phyloP scores from a whole-genome alignment of 768 basidiomycete species.

The Scleroderma bovista region DNA sequence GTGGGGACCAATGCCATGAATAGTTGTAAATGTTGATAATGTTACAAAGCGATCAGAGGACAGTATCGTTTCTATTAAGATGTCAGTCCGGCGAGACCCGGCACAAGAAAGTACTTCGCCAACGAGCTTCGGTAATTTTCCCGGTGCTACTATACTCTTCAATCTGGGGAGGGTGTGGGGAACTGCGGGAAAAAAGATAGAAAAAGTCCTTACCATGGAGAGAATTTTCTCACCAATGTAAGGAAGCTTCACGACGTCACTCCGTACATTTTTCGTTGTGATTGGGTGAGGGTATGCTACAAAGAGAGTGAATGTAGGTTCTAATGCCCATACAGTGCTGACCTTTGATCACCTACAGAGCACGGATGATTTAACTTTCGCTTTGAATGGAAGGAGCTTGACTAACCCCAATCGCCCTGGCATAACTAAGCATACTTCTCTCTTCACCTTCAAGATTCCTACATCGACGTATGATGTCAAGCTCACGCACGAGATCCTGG shows the following conservation, averaged over 20 bases:
- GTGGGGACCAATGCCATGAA: conserved; percentile 73
- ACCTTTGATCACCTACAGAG: conserved; percentile 45
- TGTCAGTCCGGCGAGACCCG: neutral
- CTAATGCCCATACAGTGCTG: neutral
- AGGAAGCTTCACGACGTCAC: conserved; percentile 40
- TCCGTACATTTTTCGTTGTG: conserved; percentile 30
- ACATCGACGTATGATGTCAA: conserved; percentile 51
- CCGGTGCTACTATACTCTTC: conserved; percentile 55
- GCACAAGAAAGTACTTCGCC: conserved; percentile 20
- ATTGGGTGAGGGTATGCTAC: conserved; percentile 47
- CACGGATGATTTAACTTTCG: conserved; percentile 1
- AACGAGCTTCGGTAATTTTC: conserved; percentile 53
- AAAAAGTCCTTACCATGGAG: conserved; percentile 36
- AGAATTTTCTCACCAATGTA: conserved; percentile 46
- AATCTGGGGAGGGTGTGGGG: conserved; percentile 36
- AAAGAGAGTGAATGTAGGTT: neutral
- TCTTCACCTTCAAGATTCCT: conserved; percentile 64
- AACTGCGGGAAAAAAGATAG: neutral
- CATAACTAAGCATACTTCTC: conserved; percentile 65
- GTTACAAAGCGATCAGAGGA: conserved; percentile 49
- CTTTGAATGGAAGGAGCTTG: neutral
- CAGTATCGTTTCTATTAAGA: conserved; percentile 38
- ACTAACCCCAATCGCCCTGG: conserved; percentile 65
- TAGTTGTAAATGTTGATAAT: conserved; percentile 51
- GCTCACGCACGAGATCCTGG: conserved; percentile 52